Conservation (phyloP, 2,329 filamentous ascomycete genomes). For the Stachybotrys echinatus region DNA sequence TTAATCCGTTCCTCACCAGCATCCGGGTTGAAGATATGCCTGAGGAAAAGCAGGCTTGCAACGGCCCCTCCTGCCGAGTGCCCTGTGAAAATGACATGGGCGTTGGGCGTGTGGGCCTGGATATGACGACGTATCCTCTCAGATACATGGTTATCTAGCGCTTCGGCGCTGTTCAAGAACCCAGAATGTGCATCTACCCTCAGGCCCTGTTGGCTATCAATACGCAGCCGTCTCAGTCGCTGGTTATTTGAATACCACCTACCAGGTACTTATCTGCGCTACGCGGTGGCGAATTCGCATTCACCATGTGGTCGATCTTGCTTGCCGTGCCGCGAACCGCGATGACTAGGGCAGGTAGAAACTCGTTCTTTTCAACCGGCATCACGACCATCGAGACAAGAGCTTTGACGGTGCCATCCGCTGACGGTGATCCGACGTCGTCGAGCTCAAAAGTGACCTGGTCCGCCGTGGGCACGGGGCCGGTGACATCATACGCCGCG, state of each 20-base stretch:
- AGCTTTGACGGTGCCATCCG: constrained; percentile 4
- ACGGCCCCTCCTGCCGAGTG: constrained; percentile 18
- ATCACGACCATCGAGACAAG: neutral
- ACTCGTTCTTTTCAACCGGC: neutral
- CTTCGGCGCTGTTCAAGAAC: constrained; percentile 13
- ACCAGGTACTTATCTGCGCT: neutral
- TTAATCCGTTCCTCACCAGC: too few species aligned
- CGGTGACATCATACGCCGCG: too few species aligned
- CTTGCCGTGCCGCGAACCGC: constrained; percentile 13
- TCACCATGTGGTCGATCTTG: constrained; percentile 15
- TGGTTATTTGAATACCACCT: neutral
- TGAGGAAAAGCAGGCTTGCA: constrained; percentile 10
- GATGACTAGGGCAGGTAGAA: constrained; percentile 5
- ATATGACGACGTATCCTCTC: neutral
- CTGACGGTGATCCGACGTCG: constrained; percentile 16
- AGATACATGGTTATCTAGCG: constrained; percentile 9
- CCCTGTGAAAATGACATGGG: constrained; percentile 12
- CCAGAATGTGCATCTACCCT: constrained; percentile 10
- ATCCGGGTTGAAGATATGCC: too few species aligned
- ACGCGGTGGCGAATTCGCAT: constrained; percentile 10
- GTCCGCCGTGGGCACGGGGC: too few species aligned
- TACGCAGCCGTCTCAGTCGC: neutral
- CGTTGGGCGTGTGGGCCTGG: too few species aligned
- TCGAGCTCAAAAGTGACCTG: neutral
- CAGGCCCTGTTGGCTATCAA: neutral